Evolutionary conservation across 176 grass and related monocot species (phyloP).

Genomic region (Secale cereale): DNA sequence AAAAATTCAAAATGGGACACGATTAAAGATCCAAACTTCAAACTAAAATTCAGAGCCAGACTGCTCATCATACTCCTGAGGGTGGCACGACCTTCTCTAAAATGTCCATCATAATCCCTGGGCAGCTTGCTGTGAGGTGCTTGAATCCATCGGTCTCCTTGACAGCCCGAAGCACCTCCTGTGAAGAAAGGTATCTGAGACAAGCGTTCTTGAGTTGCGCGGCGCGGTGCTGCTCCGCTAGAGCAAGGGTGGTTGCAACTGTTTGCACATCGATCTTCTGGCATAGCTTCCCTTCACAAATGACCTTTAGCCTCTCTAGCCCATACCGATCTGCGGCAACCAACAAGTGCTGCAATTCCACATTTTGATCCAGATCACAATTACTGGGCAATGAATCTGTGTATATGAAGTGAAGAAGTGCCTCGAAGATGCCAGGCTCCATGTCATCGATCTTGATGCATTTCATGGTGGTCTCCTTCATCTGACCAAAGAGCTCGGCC

Average conservation of each 20-base stretch:
- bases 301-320: not conserved
- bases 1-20: too few species aligned
- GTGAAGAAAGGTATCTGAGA: not conserved
- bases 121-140: too few species aligned
- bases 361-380: not conserved
- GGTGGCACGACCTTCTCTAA: too few species aligned
- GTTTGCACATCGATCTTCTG: not conserved
- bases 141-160: not conserved
- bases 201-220: not conserved
- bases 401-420: not conserved
- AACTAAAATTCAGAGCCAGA: too few species aligned
- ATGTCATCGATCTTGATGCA: not conserved
- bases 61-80: too few species aligned
- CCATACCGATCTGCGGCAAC: not conserved
- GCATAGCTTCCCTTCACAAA: not conserved
- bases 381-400: not conserved
- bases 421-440: not conserved
- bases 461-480: not conserved
- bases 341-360: not conserved
- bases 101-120: too few species aligned
- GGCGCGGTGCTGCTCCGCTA: not conserved
- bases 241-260: not conserved
- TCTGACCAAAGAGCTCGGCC: not conserved
- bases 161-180: not conserved
- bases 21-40: too few species aligned